A percentile compares a stretch with the other conserved stretches of the same genome.
Conservation (phyloP, 106 monocot genomes). For the Dactylorhiza incarnata region DNA sequence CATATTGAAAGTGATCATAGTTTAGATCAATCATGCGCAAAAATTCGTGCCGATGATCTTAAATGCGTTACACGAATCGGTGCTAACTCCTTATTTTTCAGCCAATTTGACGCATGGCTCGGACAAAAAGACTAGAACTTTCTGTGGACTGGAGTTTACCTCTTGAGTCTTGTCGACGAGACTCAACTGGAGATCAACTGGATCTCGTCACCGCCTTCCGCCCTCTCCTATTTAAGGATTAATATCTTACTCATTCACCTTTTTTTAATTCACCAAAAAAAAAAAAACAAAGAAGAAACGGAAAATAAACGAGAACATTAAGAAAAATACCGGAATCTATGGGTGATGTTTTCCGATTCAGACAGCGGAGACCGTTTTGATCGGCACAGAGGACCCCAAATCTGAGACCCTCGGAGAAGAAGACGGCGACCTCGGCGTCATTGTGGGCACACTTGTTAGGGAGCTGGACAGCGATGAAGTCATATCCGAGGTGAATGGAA, state of each 20-base stretch:
- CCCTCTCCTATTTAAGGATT: background rate
- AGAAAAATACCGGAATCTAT: slow-evolving; percentile 8
- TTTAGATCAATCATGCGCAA: no score
- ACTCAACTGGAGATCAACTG: background rate
- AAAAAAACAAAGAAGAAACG: background rate
- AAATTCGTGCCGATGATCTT: no score
- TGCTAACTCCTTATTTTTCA: background rate
- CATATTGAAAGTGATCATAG: no score
- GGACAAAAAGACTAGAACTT: background rate
- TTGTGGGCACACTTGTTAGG: background rate
- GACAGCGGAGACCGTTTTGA: slow-evolving; percentile 2
- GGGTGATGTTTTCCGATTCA: slow-evolving; percentile 6
- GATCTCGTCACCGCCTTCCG: slow-evolving; percentile 5
- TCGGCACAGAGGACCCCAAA: background rate
- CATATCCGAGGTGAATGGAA: slow-evolving; percentile 4
- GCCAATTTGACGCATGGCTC: background rate
- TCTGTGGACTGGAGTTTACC: background rate
- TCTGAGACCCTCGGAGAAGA: background rate
- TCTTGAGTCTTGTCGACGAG: background rate
- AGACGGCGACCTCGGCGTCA: slow-evolving; percentile 3
- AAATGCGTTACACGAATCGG: no score
- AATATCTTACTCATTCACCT: background rate
- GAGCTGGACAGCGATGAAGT: background rate
- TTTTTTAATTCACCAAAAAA: slow-evolving; percentile 1
- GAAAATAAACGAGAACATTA: slow-evolving; percentile 3